phyloP scores from a whole-genome alignment of 352 stramenopile species.

The Phytophthora rubi region DNA sequence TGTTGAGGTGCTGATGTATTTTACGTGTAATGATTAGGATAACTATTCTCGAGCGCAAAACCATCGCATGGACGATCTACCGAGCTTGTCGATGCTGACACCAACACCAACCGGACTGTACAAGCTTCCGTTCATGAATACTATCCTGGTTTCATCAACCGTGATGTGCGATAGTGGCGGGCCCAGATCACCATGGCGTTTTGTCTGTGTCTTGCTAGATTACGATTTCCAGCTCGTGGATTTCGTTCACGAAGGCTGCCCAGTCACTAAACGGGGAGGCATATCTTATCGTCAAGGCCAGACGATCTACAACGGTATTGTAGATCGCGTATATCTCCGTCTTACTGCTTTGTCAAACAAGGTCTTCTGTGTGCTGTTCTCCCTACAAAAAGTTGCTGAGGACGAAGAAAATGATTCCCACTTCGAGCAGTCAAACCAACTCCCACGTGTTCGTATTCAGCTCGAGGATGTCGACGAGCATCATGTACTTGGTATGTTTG shows the following conservation, averaged over 20 bases:
- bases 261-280: conserved; percentile 37
- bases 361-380: conserved; percentile 66
- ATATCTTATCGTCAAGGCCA: conserved; percentile 50
- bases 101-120: conserved; percentile 53
- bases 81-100: conserved; percentile 60
- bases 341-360: conserved; percentile 43
- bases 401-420: conserved; percentile 16
- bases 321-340: conserved; percentile 54
- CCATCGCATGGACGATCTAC: conserved; percentile 65
- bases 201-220: conserved; percentile 60
- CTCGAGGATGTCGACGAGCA: conserved; percentile 61
- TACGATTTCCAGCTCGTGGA: conserved; percentile 70
- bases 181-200: conserved; percentile 50
- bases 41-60: conserved; percentile 54
- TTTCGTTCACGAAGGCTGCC: conserved; percentile 63
- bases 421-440: neutral
- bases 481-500: conserved; percentile 56
- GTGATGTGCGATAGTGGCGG: conserved; percentile 32
- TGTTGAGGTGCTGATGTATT: neutral
- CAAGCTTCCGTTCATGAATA: conserved; percentile 51
- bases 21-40: conserved; percentile 30
- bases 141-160: conserved; percentile 52
- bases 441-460: conserved; percentile 39
- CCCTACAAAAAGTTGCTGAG: conserved; percentile 43
- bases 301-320: conserved; percentile 55